phyloP scores from a whole-genome alignment of 2,329 filamentous ascomycete species.

The Celoporthe dispersa region DNA sequence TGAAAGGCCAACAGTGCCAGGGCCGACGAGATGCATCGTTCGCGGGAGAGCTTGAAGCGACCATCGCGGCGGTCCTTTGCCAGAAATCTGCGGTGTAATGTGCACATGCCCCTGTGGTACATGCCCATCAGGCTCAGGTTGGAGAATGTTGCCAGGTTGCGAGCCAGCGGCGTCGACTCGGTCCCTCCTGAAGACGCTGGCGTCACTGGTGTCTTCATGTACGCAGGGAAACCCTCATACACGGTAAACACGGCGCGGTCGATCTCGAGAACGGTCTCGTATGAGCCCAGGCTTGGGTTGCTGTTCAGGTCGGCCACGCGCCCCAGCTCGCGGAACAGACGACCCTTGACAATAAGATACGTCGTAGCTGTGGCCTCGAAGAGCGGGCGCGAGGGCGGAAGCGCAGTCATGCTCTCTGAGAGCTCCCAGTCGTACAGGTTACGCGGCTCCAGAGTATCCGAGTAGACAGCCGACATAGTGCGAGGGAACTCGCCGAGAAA shows the following conservation, averaged over 20 bases:
- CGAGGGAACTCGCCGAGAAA: conserved; percentile 56
- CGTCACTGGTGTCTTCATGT: neutral
- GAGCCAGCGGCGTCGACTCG: neutral
- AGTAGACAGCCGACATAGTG: conserved; percentile 50
- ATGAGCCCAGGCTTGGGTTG: conserved; percentile 23
- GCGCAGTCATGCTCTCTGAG: conserved; percentile 48
- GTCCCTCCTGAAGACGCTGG: neutral
- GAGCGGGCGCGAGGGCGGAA: neutral
- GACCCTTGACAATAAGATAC: conserved; percentile 56
- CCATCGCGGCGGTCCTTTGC: conserved; percentile 32
- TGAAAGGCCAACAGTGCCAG: conserved; percentile 23
- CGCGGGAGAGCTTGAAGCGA: conserved; percentile 20
- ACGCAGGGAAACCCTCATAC: neutral
- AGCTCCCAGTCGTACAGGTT: conserved; percentile 61
- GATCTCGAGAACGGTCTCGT: conserved; percentile 19
- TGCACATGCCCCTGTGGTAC: conserved; percentile 55
- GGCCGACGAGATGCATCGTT: neutral
- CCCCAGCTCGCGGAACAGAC: conserved; percentile 52
- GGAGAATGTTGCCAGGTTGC: conserved; percentile 44
- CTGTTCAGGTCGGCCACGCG: conserved; percentile 48
- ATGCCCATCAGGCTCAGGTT: conserved; percentile 51
- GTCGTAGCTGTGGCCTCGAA: conserved; percentile 47
- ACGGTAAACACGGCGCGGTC: neutral
- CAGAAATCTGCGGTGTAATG: conserved; percentile 55
- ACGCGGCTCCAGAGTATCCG: conserved; percentile 53